Percentiles rank a stretch among this genome's conserved stretches.
These are phyloP conservation scores for Linnemannia exigua DNA, from an alignment of 192 early-diverging fungal genomes.

Conservation along the genomic window DNA sequence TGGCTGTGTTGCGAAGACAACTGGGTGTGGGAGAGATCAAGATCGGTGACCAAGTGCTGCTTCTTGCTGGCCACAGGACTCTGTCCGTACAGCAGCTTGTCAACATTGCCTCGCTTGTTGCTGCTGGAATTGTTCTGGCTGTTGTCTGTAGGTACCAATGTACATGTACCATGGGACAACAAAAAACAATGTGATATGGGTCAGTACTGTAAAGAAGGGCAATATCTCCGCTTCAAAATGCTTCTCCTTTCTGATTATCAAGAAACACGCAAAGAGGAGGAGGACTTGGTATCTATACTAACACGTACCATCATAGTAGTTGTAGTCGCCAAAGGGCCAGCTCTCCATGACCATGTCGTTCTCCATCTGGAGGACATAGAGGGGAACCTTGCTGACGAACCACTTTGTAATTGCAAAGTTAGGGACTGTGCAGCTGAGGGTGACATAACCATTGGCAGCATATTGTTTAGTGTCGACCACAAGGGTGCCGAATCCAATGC, in stretches of 20 bases:
- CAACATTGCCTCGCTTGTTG: constrained; percentile 38
- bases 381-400: constrained; percentile 58
- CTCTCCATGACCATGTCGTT: constrained; percentile 60
- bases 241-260: background rate
- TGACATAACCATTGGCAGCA: constrained; percentile 55
- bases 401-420: constrained; percentile 60
- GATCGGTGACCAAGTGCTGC: constrained; percentile 33
- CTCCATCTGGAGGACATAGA: constrained; percentile 61
- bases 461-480: constrained; percentile 66
- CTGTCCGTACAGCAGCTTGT: constrained; percentile 27
- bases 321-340: constrained; percentile 60
- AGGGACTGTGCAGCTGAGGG: constrained; percentile 61
- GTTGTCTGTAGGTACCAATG: constrained; percentile 7
- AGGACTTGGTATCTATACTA: background rate
- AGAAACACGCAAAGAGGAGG: background rate
- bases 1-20: constrained; percentile 12
- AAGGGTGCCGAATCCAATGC: constrained; percentile 62
- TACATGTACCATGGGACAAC: background rate
- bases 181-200: background rate
- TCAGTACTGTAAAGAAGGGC: background rate
- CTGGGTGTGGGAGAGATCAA: constrained; percentile 33
- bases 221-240: background rate
- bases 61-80: constrained; percentile 31
- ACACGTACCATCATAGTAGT: constrained; percentile 59
- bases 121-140: constrained; percentile 8